Conservation (phyloP, 805 yeast species). For the Kuraishia hungarica region DNA sequence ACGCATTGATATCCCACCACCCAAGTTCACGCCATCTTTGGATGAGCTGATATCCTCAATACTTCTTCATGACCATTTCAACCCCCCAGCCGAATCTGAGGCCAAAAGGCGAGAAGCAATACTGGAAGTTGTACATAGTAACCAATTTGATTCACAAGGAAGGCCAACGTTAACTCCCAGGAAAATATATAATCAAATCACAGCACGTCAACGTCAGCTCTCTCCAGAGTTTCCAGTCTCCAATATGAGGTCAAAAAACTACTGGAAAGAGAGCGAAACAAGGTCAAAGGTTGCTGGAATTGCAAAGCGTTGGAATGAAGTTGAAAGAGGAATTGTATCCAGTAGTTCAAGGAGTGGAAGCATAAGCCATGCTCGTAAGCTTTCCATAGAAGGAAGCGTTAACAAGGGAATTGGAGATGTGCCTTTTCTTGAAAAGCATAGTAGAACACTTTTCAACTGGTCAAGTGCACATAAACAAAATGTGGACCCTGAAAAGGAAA, state of each 20-base stretch:
- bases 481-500: not conserved
- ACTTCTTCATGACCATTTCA: not conserved
- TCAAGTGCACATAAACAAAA: not conserved
- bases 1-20: slow-evolving; percentile 4
- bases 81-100: not conserved
- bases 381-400: not conserved
- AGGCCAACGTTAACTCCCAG: slow-evolving; percentile 8
- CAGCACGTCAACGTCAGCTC: slow-evolving; percentile 2
- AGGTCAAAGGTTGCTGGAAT: slow-evolving; percentile 8
- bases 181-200: slow-evolving; percentile 6
- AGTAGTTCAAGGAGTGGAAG: not conserved
- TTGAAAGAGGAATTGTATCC: slow-evolving; percentile 16
- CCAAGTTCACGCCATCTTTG: not conserved
- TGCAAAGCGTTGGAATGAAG: slow-evolving; percentile 15
- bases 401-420: not conserved
- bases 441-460: slow-evolving; percentile 1
- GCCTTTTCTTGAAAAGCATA: not conserved
- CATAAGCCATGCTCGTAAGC: not conserved
- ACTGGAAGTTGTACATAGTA: not conserved
- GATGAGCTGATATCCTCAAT: slow-evolving; percentile 4
- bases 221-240: slow-evolving; percentile 1
- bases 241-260: slow-evolving; percentile 14
- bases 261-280: slow-evolving; percentile 7
- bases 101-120: not conserved
- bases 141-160: not conserved